Percentiles rank a stretch among this genome's conserved stretches.
Conservation (phyloP, 1,284 basidiomycete genomes). For the Inonotus hispidus region DNA sequence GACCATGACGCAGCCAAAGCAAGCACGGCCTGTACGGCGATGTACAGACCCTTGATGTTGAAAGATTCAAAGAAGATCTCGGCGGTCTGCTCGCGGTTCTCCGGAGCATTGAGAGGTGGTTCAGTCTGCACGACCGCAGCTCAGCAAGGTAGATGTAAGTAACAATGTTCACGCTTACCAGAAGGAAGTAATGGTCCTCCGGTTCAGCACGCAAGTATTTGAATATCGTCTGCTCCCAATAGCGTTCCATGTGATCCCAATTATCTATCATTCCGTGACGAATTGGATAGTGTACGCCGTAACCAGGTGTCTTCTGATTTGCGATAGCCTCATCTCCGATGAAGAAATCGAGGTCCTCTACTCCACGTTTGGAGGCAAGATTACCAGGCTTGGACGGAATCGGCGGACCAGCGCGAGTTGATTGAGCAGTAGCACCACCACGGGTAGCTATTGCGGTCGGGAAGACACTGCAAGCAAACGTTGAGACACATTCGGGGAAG, state of each 20-base stretch:
- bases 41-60: constrained; percentile 97
- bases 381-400: constrained; percentile 85
- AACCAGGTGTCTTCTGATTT: constrained; percentile 86
- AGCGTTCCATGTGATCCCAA: constrained; percentile 99
- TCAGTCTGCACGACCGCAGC: constrained; percentile 66
- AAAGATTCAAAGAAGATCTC: constrained; percentile 99
- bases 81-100: constrained; percentile 98
- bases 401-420: constrained; percentile 61
- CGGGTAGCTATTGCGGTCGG: constrained; percentile 94
- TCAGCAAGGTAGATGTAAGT: constrained; percentile 9
- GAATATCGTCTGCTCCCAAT: constrained; percentile 99
- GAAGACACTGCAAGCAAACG: constrained; percentile 65
- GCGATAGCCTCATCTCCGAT: constrained; percentile 98
- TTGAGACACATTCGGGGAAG: constrained; percentile 4
- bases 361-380: constrained; percentile 93
- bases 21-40: constrained; percentile 98
- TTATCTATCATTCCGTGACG: constrained; percentile 98
- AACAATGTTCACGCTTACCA: constrained; percentile 47
- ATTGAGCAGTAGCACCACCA: constrained; percentile 51
- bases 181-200: constrained; percentile 97
- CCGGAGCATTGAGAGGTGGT: constrained; percentile 95
- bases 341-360: constrained; percentile 99
- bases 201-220: constrained; percentile 98
- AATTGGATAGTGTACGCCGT: constrained; percentile 95
- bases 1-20: constrained; percentile 98